Evolutionary conservation across 2,329 filamentous ascomycete species (phyloP).

Genomic region (Septoria linicola): DNA sequence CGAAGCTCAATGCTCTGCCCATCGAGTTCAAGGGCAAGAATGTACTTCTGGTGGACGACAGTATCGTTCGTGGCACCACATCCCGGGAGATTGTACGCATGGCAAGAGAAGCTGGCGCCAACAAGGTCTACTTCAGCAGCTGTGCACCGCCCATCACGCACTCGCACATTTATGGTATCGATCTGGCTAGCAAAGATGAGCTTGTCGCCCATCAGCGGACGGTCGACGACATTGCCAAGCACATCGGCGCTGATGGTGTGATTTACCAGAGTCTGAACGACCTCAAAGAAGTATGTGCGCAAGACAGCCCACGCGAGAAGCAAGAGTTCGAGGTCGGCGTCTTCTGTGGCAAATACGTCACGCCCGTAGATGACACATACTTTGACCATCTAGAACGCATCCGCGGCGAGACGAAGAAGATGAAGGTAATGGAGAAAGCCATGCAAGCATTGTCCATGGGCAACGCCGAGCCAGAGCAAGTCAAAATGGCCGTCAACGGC

Average conservation of each 20-base stretch:
- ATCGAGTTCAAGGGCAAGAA: slow-evolving; percentile 79
- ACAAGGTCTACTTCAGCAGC: slow-evolving; percentile 77
- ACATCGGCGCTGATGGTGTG: slow-evolving; percentile 73
- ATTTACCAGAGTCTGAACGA: slow-evolving; percentile 76
- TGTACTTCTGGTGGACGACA: slow-evolving; percentile 84
- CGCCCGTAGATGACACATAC: slow-evolving; percentile 74
- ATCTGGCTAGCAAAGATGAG: slow-evolving; percentile 69
- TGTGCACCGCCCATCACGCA: slow-evolving; percentile 79
- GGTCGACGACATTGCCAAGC: slow-evolving; percentile 59
- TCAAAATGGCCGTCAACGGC: slow-evolving; percentile 63
- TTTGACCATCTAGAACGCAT: slow-evolving; percentile 75
- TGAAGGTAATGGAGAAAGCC: slow-evolving; percentile 64
- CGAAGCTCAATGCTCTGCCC: slow-evolving; percentile 84
- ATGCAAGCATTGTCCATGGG: slow-evolving; percentile 65
- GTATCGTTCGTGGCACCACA: slow-evolving; percentile 83
- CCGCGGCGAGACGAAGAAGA: slow-evolving; percentile 67
- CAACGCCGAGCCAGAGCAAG: slow-evolving; percentile 58
- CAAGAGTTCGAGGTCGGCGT: slow-evolving; percentile 84
- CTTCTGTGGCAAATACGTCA: slow-evolving; percentile 85
- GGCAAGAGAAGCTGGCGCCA: slow-evolving; percentile 80
- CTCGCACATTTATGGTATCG: slow-evolving; percentile 83
- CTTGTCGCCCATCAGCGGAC: slow-evolving; percentile 69
- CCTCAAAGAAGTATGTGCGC: slow-evolving; percentile 74
- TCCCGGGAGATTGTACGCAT: slow-evolving; percentile 76
- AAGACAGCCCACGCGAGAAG: slow-evolving; percentile 62